Percentiles rank a stretch among this genome's conserved stretches.
Evolutionary conservation across 495 filamentous ascomycete species (phyloP).

Genomic region (Thermochaetoides thermophila): DNA sequence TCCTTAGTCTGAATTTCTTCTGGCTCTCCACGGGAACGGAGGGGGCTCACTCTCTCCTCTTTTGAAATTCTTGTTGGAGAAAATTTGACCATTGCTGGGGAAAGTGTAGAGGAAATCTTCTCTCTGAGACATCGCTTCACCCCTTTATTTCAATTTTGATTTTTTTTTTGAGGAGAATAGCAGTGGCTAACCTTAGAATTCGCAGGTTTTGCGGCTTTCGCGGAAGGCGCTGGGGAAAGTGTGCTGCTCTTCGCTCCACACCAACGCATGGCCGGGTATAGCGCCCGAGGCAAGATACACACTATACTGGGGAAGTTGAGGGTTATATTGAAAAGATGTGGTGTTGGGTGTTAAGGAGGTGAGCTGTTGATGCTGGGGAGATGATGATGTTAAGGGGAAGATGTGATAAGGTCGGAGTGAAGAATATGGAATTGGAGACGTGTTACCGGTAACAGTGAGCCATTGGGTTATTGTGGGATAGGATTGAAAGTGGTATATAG

Average conservation of each 20-base stretch:
- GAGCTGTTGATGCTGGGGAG: too few relatives aligned
- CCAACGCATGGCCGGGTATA: not conserved
- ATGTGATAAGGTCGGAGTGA: too few relatives aligned
- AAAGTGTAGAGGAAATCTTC: constrained; percentile 48
- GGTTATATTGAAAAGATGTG: too few relatives aligned
- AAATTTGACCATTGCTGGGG: constrained; percentile 17
- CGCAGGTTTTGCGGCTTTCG: not conserved
- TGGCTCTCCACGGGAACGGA: constrained; percentile 6
- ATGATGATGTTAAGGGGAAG: too few relatives aligned
- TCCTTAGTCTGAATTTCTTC: constrained; percentile 53
- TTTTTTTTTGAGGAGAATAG: not conserved
- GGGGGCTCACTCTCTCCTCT: constrained; percentile 13
- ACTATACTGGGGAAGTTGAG: too few relatives aligned
- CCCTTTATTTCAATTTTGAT: not conserved
- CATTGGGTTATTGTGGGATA: too few relatives aligned
- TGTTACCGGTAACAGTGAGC: too few relatives aligned
- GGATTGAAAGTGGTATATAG: too few relatives aligned
- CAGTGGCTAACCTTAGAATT: not conserved
- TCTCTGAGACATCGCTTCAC: constrained; percentile 33
- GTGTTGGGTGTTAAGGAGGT: too few relatives aligned
- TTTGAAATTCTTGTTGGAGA: constrained; percentile 2
- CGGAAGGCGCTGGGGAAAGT: not conserved
- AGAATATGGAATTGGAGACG: too few relatives aligned
- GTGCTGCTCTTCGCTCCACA: not conserved
- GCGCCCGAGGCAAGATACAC: too few relatives aligned